Evolutionary conservation across 2,329 filamentous ascomycete species (phyloP), one percentile per base, ranked within the genome.

Genomic region (Fusarium solani-melongenae): DNA sequence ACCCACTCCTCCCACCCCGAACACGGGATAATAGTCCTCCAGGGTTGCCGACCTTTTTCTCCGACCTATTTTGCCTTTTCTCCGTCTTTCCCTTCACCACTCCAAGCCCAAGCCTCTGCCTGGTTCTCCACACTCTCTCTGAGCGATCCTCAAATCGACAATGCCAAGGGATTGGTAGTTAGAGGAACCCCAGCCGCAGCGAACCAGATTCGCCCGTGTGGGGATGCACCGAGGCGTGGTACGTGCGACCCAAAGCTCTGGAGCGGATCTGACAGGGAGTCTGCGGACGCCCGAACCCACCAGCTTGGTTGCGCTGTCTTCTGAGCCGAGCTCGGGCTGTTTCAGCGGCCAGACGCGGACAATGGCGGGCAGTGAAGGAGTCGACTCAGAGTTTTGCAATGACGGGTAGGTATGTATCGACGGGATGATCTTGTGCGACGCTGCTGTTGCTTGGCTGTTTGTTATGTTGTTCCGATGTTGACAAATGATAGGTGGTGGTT

Each of bases 1-100:
- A n/a, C 27, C 27, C 46, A 31, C 46, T 14, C 46, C 46, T 51
- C 46, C 66, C 39, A 69, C 69, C 36, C 71, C 73, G 59, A 73
- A 73, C 46, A 66, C 71, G 39, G 66, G 63, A 68, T 69, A 77
- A 62, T 72, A 76, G 49, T 51, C 75, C 66, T 64, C 75, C 64
- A 74, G 68, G 33, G 66, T 69, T 59, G 56, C 62, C 31, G 34
- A 39, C 39, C 34, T 55, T 51, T 36, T 41, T 53, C 44, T 44
- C 27, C 63, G 44, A 33, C 44, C 38, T 46, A 22, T 51, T 59
- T 51, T 27, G 34, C 33, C 55, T 36, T 56, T 56, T 55, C 34
- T 57, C 51, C 36, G 49, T 64, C 27, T 61, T 51, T 62, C 60
- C 49, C 65, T 49, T 49, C 46, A 66, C 51, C 29, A n/a, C 24